A percentile compares a stretch with the other conserved stretches of the same genome.
phyloP scores from a whole-genome alignment of 352 stramenopile species.

The Pythium utonaiense region DNA sequence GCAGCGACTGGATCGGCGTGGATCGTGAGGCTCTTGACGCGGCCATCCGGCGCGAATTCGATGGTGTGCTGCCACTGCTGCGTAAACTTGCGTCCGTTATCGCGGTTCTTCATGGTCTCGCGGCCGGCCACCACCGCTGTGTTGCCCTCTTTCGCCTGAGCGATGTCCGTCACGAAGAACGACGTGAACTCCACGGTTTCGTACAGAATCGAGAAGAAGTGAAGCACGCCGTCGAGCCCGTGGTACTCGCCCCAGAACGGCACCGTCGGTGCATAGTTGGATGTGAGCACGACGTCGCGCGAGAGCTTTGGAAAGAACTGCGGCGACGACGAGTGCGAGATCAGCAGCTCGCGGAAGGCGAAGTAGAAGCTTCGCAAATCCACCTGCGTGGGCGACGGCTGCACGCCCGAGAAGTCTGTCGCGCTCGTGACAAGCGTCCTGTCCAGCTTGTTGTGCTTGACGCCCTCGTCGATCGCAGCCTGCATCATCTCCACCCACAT shows the following conservation, averaged over 20 bases:
- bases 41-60: constrained; percentile 81
- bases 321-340: constrained; percentile 84
- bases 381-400: constrained; percentile 70
- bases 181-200: constrained; percentile 86
- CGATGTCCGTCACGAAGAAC: constrained; percentile 89
- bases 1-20: constrained; percentile 78
- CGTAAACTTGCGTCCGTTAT: constrained; percentile 86
- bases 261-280: constrained; percentile 85
- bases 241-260: constrained; percentile 89
- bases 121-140: constrained; percentile 78
- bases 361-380: constrained; percentile 86
- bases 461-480: constrained; percentile 76
- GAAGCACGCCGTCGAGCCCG: constrained; percentile 79
- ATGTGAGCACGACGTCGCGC: constrained; percentile 79
- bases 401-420: constrained; percentile 31
- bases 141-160: constrained; percentile 76
- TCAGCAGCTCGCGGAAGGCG: constrained; percentile 83
- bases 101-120: constrained; percentile 88
- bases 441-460: constrained; percentile 31
- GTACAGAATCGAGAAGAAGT: constrained; percentile 90
- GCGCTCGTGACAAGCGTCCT: constrained; percentile 17
- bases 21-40: constrained; percentile 87
- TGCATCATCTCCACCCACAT: constrained; percentile 93
- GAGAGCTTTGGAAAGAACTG: constrained; percentile 88
- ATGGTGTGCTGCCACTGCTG: constrained; percentile 90